These are phyloP conservation scores for Neonectria faginata DNA, from an alignment of 2,329 filamentous ascomycete species.

Conservation along the genomic window DNA sequence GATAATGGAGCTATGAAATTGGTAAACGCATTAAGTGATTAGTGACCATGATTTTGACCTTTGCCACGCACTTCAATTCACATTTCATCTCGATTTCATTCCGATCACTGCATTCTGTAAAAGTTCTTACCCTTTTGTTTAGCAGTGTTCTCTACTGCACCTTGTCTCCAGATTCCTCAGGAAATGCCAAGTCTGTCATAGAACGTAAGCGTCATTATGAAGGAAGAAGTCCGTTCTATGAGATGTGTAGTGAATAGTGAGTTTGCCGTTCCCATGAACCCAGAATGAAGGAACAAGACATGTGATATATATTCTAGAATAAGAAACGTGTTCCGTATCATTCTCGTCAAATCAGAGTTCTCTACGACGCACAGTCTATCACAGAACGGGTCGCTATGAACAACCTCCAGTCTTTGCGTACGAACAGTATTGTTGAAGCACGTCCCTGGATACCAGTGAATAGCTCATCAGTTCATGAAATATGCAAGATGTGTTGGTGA, in stretches of 20 bases:
- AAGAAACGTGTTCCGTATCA: not conserved
- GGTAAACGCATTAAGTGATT: not conserved
- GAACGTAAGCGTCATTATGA: not conserved
- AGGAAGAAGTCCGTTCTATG: not conserved
- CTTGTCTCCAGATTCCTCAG: too few species aligned
- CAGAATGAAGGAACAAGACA: not conserved
- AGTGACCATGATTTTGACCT: not conserved
- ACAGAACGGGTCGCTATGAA: not conserved
- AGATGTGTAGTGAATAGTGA: not conserved
- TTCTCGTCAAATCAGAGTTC: not conserved
- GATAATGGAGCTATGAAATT: too few species aligned
- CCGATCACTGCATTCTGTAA: too few species aligned
- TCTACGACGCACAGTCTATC: not conserved
- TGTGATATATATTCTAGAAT: not conserved
- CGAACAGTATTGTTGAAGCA: not conserved
- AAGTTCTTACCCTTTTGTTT: not conserved
- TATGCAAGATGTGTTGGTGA: not conserved
- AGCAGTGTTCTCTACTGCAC: not conserved
- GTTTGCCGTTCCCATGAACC: not conserved
- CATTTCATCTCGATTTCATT: not conserved
- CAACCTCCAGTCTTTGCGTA: not conserved
- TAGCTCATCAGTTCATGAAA: not conserved
- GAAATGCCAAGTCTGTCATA: not conserved
- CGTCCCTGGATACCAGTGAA: not conserved
- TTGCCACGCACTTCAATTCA: too few species aligned